Base-by-base conservation (phyloP, 768 basidiomycete species). In the Cyathus striatus region DNA sequence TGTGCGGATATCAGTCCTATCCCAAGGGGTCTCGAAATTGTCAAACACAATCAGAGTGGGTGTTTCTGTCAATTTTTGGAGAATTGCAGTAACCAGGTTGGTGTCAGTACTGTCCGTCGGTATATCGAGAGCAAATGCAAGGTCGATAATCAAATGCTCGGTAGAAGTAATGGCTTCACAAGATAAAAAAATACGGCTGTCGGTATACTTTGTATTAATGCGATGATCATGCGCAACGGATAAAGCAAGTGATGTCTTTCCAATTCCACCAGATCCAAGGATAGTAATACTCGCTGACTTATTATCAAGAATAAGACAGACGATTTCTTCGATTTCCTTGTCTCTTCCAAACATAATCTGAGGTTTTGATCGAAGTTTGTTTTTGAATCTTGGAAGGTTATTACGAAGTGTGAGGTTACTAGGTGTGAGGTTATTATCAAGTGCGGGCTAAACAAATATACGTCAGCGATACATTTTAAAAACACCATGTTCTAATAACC, bases 11-110 rank as follows among this genome's bases (percentile, higher is more conserved):
- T 48, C 40, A 14, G 51, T 44, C 3, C 54, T 44, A 26, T 62
- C 60, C 63, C 62, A 66, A 1, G 56, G 52, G 1, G 61, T 62
- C 46, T 66, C 64, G 6, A 65, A 57, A 39, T 65, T 65, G 41
- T 65, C 64, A 6, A 65, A 42, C 6, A 59, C 51, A 26, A 66
- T 23, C 10, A 65, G 40, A 30, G 40, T 51, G 5, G 49, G 44
- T 13, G 34, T 30, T 35, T 40, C 38, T 13, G 24, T 38, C 6
- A 60, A 48, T 7, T 37, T 46, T 3, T 27, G 39, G 16, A 49
- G 33, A 18, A 61, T 45, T 12, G 42, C 37, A 6, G 54, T 45
- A 7, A 47, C 39, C 5, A 45, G 41, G 23, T 43, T 46, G 4
- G 45, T 9, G 1, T 46, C 41, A 17, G 55, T 18, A 12, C 9